Evolutionary conservation across 176 grass and related monocot genomes (phyloP), one percentile per base, ranked within the genome.

Genomic region (Oryza meridionalis): DNA sequence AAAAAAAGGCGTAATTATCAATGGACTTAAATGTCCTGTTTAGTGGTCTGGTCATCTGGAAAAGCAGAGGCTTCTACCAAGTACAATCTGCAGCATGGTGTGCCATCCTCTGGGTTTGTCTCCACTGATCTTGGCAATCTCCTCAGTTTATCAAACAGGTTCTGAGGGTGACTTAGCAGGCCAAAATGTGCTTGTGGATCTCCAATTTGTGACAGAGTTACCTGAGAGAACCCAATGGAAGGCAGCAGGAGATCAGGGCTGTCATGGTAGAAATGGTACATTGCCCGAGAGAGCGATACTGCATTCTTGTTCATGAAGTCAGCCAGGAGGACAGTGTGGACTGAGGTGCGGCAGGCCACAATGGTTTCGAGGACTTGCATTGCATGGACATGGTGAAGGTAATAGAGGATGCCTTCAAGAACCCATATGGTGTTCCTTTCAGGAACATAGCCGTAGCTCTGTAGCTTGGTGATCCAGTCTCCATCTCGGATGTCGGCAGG

Each of bases 251-350:
- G 80, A 66, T 98, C 96, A 73, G 96, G 96, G 74, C 81, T 95
- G 33, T 98, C 96, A 58, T 94, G 90, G 86, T 96, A 92, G 73
- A 98, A 98, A 77, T 98, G 96, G 81, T 90, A 98, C 72, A 87
- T 88, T 11, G 91, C 86, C 11, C 77, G 67, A 12, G 93, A 94
- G 70, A 98, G 49, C 1, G 86, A 85, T 0, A 77, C 55, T 3
- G 96, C 87, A 21, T 90, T 95, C 66, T 94, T 95, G 89, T 98
- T 98, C 96, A 98, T 92, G 46, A 98, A 92, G 81, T 98, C 96
- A 8, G 93, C 89, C 16, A 96, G 85, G 79, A 98, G 93, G 64
- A 93, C 75, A 0, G 65, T 82, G 51, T 35, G 55, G 35, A 89
- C 81, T 44, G 71, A 75, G 50, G 27, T 26, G 55, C 90, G 72